Evolutionary conservation across 2,329 filamentous ascomycete species (phyloP), one percentile per base, ranked within the genome.

Genomic region (Arthrobotrys pseudoclavata): DNA sequence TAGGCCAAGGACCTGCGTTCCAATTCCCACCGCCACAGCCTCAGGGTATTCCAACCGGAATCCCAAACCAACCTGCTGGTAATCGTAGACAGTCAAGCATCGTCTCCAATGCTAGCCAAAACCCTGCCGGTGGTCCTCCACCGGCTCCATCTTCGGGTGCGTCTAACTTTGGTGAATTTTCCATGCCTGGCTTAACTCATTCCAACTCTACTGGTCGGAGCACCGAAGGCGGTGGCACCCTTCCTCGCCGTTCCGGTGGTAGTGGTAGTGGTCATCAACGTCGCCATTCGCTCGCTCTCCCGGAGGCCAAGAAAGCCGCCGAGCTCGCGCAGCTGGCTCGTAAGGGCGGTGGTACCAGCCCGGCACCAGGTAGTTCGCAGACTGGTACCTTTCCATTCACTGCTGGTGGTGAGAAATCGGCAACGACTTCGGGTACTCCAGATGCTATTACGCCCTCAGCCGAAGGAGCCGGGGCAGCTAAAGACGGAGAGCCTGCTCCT

Each of bases 41-140:
- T 2, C 77, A 79, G 50, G 61, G 52, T 86, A 86, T 92, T 83
- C 88, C 89, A 82, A 90, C 95, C 89, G 91, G 90, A 81, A 87
- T 91, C 79, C 91, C 92, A 50, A 90, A 88, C 79, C 93, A 96
- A 84, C 91, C 92, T 80, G 87, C 91, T 81, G 91, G 93, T 84
- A 96, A 99, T 88, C 94, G 96, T 84, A 94, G 96, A 86, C 98
- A 98, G 87, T 95, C 97, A 86, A 98, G 96, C 83, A 95, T 95
- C 83, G 88, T 98, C 81, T 94, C 96, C 62, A 96, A 93, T 82
- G 93, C 97, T 88, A 90, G 52, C 31, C 74, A 91, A 47, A 70
- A 66, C 79, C 55, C 67, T 9, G 29, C 22, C 89, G 93, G 93
- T 24, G 92, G 90, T 34, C 92, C 94, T 76, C 94, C 94, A 18